Base-by-base conservation (phyloP, 1,139 yeast genomes). In the Diutina pseudorugosa region DNA sequence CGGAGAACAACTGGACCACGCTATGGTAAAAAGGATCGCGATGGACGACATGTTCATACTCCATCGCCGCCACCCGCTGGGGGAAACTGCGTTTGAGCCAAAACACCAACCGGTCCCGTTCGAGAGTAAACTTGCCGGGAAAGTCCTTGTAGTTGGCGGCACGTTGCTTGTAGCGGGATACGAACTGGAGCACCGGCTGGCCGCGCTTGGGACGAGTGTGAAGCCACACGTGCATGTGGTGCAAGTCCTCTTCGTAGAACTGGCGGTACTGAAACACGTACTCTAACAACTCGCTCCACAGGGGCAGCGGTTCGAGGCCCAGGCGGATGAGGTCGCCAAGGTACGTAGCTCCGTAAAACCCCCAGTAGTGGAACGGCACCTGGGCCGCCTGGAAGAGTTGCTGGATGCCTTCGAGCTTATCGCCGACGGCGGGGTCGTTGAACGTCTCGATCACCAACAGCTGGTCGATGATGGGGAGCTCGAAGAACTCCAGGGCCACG, bases 151-250 rank as follows among this genome's bases (percentile, higher is more conserved):
- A 45, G 8, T 9, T 7, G 14, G n/a, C 30, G 3, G 49, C 49
- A 1, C 49, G 40, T 19, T 45, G 20, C 23, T 45, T 45, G 16
- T 45, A 45, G n/a, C 27, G 27, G 21, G 40, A 25, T 8, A 45
- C 27, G n/a, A 45, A 45, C 12, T 27, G 36, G 3, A 45, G 23
- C 40, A 45, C 49, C 40, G 27, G 49, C 19, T 45, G 49, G 16
- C 49, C 49, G 12, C 36, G 41, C 7, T 16, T 14, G 5, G 49
- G 49, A 19, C 27, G 27, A 36, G 49, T 45, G n/a, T 27, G 40
- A 9, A 45, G 40, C 49, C 49, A 45, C 19, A 45, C 40, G 16
- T 45, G 49, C 49, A 45, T 45, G 40, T 45, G 49, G 40, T 45
- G 49, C 21, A 45, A 45, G 21, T 45, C 49, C 16, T 45, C 49